phyloP scores from a whole-genome alignment of 495 filamentous ascomycete genomes.

The Penicillium cataractarum region DNA sequence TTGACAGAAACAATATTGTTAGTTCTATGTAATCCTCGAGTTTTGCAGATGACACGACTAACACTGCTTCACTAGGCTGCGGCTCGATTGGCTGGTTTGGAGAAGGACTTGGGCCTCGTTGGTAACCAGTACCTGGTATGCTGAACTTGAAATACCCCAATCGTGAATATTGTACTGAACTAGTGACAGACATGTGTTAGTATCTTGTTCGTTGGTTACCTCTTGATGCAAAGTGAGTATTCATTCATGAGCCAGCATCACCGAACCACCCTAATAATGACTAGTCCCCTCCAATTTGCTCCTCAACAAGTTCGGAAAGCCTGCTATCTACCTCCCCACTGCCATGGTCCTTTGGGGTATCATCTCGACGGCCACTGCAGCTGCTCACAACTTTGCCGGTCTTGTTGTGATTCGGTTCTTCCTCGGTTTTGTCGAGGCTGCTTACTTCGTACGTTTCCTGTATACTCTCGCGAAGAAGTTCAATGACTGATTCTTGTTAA shows the following conservation, averaged over 20 bases:
- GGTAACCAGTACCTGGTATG: conserved; percentile 48
- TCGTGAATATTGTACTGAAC: conserved; percentile 7
- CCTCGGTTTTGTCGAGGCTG: conserved; percentile 65
- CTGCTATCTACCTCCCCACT: conserved; percentile 64
- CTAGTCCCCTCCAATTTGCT: conserved; percentile 47
- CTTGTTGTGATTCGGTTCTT: conserved; percentile 71
- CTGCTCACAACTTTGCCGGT: conserved; percentile 59
- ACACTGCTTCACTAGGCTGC: conserved; percentile 33
- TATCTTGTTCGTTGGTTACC: conserved; percentile 75
- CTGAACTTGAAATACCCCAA: background rate
- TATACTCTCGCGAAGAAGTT: background rate
- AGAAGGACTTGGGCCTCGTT: conserved; percentile 50
- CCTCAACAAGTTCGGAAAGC: conserved; percentile 55
- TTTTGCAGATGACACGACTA: background rate
- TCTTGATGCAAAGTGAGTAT: conserved; percentile 52
- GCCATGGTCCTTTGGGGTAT: conserved; percentile 74
- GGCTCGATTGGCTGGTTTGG: conserved; percentile 55
- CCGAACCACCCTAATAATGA: background rate
- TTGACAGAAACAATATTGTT: conserved; percentile 68
- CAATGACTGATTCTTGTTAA: conserved; percentile 16
- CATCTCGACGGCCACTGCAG: conserved; percentile 67
- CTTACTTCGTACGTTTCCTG: conserved; percentile 41
- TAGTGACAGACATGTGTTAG: conserved; percentile 57
- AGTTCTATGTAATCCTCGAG: background rate
- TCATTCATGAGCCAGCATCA: background rate